Conservation (phyloP, 768 basidiomycete genomes). For the Trichaptum fuscoviolaceum region DNA sequence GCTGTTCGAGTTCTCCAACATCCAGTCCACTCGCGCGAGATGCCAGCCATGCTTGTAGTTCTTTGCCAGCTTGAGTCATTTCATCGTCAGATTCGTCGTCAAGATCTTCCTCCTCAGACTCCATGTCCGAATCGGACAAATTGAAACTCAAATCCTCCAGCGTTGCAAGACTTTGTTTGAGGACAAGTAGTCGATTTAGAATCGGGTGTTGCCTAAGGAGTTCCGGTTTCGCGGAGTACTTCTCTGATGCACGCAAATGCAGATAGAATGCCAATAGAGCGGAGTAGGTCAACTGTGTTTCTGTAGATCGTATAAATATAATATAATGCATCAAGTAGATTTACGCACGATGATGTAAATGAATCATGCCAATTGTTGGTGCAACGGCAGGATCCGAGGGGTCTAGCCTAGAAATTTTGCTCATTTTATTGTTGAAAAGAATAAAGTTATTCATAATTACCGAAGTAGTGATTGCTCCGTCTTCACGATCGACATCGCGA, state of each 20-base stretch:
- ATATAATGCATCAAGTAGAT: slow-evolving; percentile 3
- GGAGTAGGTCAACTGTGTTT: slow-evolving; percentile 85
- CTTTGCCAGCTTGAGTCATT: slow-evolving; percentile 24
- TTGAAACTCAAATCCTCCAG: slow-evolving; percentile 84
- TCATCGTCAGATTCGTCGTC: slow-evolving; percentile 31
- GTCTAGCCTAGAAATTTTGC: slow-evolving; percentile 36
- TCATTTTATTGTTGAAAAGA: background rate
- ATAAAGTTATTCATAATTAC: slow-evolving; percentile 32
- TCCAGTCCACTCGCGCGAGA: slow-evolving; percentile 25
- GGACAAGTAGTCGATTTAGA: slow-evolving; percentile 65
- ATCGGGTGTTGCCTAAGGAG: slow-evolving; percentile 68
- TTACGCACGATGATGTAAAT: slow-evolving; percentile 82
- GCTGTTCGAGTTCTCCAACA: slow-evolving; percentile 46
- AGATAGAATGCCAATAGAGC: slow-evolving; percentile 91
- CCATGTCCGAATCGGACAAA: slow-evolving; percentile 41
- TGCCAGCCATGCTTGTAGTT: slow-evolving; percentile 28
- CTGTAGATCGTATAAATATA: slow-evolving; percentile 33
- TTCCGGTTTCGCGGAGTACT: slow-evolving; percentile 56
- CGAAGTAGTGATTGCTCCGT: slow-evolving; percentile 47
- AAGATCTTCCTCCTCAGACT: slow-evolving; percentile 21
- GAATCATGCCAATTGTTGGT: slow-evolving; percentile 64
- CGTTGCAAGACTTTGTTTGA: slow-evolving; percentile 76
- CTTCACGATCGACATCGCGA: slow-evolving; percentile 46
- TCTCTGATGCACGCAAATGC: slow-evolving; percentile 68
- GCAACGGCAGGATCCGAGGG: slow-evolving; percentile 38